Evolutionary conservation across 345 rosid species (phyloP).

Genomic region (Crucihimalaya himalaica): DNA sequence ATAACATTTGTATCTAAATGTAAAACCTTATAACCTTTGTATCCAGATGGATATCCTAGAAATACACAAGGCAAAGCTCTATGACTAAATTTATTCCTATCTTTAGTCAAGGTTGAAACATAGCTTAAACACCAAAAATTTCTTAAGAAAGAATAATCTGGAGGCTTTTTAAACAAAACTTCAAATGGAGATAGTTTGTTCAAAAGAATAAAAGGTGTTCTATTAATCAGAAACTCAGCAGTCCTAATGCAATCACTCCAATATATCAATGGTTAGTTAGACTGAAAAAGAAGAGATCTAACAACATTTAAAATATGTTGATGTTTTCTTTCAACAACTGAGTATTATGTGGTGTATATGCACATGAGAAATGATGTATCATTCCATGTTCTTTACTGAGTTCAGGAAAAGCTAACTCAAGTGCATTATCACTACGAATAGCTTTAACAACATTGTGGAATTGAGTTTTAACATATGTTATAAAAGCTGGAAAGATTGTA

Average conservation of each 20-base stretch:
- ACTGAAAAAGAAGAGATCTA: background rate
- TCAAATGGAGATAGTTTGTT: background rate
- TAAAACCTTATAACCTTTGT: too few species aligned
- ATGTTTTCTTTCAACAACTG: background rate
- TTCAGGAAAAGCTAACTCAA: background rate
- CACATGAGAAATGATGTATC: background rate
- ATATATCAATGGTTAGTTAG: background rate
- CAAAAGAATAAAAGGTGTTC: background rate
- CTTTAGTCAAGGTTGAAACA: background rate
- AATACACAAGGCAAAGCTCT: background rate
- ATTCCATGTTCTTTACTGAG: too few species aligned
- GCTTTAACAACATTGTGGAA: background rate
- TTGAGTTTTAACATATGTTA: background rate
- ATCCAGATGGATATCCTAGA: background rate
- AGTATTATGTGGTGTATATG: background rate
- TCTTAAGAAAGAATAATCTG: background rate
- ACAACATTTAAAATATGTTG: background rate
- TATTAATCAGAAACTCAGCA: background rate
- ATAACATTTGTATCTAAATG: background rate
- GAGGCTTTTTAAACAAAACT: too few species aligned
- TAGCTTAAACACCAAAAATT: background rate
- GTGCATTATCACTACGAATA: background rate
- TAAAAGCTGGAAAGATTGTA: background rate
- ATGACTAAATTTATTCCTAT: background rate
- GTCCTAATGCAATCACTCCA: background rate